Evolutionary conservation across 2,329 filamentous ascomycete genomes (phyloP), one percentile per base, ranked within the genome.

Genomic region (Thelonectria rubi): DNA sequence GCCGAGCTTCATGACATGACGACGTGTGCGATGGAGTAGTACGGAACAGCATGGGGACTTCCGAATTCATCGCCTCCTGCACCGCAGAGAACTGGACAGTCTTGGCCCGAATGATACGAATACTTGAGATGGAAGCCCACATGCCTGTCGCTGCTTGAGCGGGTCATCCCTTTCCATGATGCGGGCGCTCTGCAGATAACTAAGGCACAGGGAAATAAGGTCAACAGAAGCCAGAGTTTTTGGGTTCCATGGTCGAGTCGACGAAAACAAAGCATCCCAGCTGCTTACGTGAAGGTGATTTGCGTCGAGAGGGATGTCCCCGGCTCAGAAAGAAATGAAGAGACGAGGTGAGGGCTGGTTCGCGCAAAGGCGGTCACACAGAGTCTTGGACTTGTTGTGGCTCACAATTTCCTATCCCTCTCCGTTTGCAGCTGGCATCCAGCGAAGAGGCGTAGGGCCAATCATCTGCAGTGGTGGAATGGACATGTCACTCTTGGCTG

Each of bases 91-190:
- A 37, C 12, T 15, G 11, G 3, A 37, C 18, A 46, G 40, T 17
- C 40, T 43, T 20, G 20, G 42, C 18, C 42, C 18, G 18, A 24
- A 46, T 24, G 7, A 14, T 11, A 21, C 20, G 11, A 24, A 21
- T 24, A 4, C 20, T 20, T 18, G 18, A 46, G 42, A 21, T 46
- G 42, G 11, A 39, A 21, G 49, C 39, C 54, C 54, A 56, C 54
- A 56, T 50, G 34, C 46, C 26, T 30, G 26, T 30, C 46, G 53
- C 37, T 30, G 43, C 49, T 39, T 45, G 49, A 24, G 63, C 54
- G 59, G 62, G 46, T 34, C 47, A 55, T 46, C 53, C 67, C 58
- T 52, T 50, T 50, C 42, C 1, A 46, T 54, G 53, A 63, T 50
- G 46, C 37, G 51, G 40, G 46, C 39, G 57, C 57, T 45, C 57